Conservation (phyloP, 2,329 filamentous ascomycete species). For the Pseudopithomyces chartarum region DNA sequence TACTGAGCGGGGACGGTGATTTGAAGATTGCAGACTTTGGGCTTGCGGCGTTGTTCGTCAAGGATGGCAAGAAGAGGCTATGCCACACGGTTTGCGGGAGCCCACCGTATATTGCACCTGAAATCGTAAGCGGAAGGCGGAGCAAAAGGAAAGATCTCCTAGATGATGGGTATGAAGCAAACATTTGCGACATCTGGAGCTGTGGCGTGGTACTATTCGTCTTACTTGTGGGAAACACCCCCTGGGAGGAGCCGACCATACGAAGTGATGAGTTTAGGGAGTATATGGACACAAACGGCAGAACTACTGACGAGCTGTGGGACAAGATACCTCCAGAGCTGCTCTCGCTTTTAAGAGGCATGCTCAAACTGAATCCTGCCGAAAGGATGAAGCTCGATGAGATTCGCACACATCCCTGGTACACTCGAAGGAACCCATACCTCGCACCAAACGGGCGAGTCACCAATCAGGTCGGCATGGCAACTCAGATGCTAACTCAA, state of each 20-base stretch:
- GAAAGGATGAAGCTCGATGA: slow-evolving; percentile 84
- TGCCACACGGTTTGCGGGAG: slow-evolving; percentile 93
- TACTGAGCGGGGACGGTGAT: slow-evolving; percentile 81
- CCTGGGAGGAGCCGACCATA: slow-evolving; percentile 90
- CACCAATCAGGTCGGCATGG: slow-evolving; percentile 78
- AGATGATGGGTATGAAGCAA: slow-evolving; percentile 70
- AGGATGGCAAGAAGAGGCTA: slow-evolving; percentile 79
- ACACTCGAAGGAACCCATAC: slow-evolving; percentile 79
- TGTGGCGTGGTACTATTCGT: slow-evolving; percentile 98
- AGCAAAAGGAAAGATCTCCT: slow-evolving; percentile 55
- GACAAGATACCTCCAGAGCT: slow-evolving; percentile 73
- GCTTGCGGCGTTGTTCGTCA: slow-evolving; percentile 89
- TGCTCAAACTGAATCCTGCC: slow-evolving; percentile 80
- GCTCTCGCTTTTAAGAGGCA: slow-evolving; percentile 83
- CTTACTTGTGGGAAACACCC: slow-evolving; percentile 91
- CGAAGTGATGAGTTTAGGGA: slow-evolving; percentile 91
- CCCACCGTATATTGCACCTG: slow-evolving; percentile 95
- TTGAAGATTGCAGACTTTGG: slow-evolving; percentile 97
- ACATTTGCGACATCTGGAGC: slow-evolving; percentile 93
- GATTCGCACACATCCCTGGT: slow-evolving; percentile 93
- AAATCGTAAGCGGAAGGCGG: slow-evolving; percentile 68
- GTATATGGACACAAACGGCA: slow-evolving; percentile 79
- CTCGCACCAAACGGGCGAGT: slow-evolving; percentile 75
- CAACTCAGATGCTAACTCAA: slow-evolving; percentile 93
- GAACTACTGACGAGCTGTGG: slow-evolving; percentile 86